phyloP scores from a whole-genome alignment of 768 basidiomycete species.

The Leccinum subtestaceum region DNA sequence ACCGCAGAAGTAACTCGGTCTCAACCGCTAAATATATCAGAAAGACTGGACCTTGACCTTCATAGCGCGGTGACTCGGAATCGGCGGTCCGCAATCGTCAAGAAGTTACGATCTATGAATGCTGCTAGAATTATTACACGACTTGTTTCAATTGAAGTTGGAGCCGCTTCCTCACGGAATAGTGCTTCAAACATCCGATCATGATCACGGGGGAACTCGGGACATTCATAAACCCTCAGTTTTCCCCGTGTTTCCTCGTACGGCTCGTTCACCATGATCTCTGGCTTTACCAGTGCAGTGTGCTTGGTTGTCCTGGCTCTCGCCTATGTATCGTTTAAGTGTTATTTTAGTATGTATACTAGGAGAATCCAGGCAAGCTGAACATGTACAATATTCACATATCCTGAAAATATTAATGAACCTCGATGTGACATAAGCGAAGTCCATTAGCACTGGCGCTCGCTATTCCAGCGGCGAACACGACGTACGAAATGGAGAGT shows the following conservation, averaged over 20 bases:
- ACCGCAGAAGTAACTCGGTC: background rate
- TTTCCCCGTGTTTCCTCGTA: background rate
- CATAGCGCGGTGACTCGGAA: no score
- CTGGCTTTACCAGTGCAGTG: background rate
- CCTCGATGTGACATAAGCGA: no score
- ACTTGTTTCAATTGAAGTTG: no score
- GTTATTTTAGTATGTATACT: no score
- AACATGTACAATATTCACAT: no score
- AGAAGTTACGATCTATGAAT: no score
- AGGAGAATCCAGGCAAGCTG: no score
- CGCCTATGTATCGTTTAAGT: background rate
- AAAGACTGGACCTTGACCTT: no score
- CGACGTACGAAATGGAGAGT: background rate
- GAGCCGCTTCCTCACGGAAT: background rate
- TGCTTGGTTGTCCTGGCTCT: conserved; percentile 10
- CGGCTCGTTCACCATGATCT: conserved; percentile 10
- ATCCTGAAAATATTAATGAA: no score
- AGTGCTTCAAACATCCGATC: conserved; percentile 2
- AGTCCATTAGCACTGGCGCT: no score
- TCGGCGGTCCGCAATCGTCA: background rate
- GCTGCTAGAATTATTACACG: no score
- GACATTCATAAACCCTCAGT: conserved; percentile 2
- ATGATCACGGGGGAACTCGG: conserved; percentile 4
- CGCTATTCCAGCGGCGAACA: background rate
- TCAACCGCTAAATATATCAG: background rate